These are phyloP conservation scores for Beverwykella pulmonaria DNA, from an alignment of 495 filamentous ascomycete genomes.

Conservation along the genomic window DNA sequence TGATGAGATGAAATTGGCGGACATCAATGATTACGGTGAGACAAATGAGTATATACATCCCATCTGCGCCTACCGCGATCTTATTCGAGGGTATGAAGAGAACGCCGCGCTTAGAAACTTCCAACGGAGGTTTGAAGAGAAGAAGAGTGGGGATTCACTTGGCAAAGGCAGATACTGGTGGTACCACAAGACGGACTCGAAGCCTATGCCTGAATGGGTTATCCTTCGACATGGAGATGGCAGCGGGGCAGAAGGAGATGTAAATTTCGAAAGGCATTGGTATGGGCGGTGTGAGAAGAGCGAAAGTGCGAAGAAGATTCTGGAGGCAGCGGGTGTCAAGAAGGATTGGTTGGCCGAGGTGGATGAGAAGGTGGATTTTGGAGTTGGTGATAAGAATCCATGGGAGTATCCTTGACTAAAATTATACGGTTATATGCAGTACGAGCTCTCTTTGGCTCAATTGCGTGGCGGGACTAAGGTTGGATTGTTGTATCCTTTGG, in stretches of 20 bases:
- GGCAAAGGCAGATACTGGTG: slow-evolving; percentile 29
- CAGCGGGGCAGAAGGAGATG: not conserved
- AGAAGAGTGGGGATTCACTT: not conserved
- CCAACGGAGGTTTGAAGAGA: slow-evolving; percentile 4
- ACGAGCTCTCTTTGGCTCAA: no score
- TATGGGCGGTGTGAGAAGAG: slow-evolving; percentile 20
- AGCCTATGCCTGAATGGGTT: slow-evolving; percentile 29
- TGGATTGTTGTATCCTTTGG: no score
- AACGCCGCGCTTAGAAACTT: slow-evolving; percentile 12
- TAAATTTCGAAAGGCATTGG: slow-evolving; percentile 27
- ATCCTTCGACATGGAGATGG: slow-evolving; percentile 11
- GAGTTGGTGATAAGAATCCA: slow-evolving; percentile 13
- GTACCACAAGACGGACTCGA: slow-evolving; percentile 7
- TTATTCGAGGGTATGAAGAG: slow-evolving; percentile 16
- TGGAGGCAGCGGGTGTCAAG: slow-evolving; percentile 13
- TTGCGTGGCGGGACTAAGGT: no score
- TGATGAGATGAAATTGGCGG: not conserved
- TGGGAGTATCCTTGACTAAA: slow-evolving; percentile 27
- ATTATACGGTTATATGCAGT: no score
- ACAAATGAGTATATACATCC: slow-evolving; percentile 37
- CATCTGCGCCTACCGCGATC: slow-evolving; percentile 24
- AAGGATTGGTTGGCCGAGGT: slow-evolving; percentile 18
- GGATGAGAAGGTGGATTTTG: slow-evolving; percentile 22
- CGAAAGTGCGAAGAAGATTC: not conserved
- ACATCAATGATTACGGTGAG: slow-evolving; percentile 14